Base-by-base conservation (phyloP, 1,284 basidiomycete species). In the Boletus chippewaensis region DNA sequence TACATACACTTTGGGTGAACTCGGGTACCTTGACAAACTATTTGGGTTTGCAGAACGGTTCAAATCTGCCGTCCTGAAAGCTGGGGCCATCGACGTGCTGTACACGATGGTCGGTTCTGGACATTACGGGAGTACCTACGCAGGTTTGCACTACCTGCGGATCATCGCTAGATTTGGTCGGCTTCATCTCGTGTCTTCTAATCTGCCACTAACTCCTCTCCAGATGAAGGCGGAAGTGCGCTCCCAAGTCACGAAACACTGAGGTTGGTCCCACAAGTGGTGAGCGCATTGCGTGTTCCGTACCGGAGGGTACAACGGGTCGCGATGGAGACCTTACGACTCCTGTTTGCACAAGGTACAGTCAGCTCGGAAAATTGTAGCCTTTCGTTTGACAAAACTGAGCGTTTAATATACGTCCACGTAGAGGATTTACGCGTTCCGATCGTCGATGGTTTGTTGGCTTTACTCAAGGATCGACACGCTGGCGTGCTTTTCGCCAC, bases 141-240 rank as follows among this genome's bases (percentile, higher is more conserved):
- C 65, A 2, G 54, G 58, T 8, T 49, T 64, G 44, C 58, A 66
- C 36, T 64, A 64, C 31, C 42, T 64, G 5, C 61, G 56, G 10
- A 22, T 54, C 1, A 34, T 67, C 10, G 50, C 57, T 41, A 24
- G 47, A 52, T 53, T 59, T 11, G 60, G 65, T 64, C 11, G 5
- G 56, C 15, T 16, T 18, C 16, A 5, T 40, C 12, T 26, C 9
- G 16, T 32, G 15, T 39, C 28, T 24, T 18, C 8, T 0, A 7
- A 3, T 26, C 20, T 15, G 6, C 3, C 3, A 6, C 47, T 50
- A 2, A 55, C 3, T 4, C 3, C 13, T 2, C 3, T 28, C 4
- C 15, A 61, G 61, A 61, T 1, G 43, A 54, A 10, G 40, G 38
- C 1, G 36, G 29, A 32, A 45, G 11, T 4, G 34, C 34, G 1